phyloP scores from a whole-genome alignment of 805 yeast genomes.

The Myxozyma mucilagina region DNA sequence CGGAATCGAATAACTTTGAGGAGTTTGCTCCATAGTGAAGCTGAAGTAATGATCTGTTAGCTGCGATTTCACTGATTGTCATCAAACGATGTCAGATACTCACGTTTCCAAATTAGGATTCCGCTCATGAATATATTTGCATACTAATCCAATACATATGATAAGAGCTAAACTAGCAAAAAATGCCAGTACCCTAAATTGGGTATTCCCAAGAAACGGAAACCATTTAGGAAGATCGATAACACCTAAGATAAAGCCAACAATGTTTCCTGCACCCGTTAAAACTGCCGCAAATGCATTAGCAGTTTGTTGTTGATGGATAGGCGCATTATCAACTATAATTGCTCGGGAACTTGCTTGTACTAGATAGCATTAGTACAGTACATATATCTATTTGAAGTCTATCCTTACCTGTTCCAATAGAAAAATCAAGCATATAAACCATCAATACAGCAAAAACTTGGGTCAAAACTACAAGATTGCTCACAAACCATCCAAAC shows the following conservation, averaged over 20 bases:
- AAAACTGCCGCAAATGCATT: constrained; percentile 69
- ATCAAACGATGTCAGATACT: not conserved
- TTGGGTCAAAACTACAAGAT: constrained; percentile 39
- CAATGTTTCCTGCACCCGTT: constrained; percentile 60
- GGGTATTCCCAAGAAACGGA: constrained; percentile 50
- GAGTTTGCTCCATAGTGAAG: constrained; percentile 8
- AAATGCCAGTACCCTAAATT: constrained; percentile 52
- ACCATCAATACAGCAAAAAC: constrained; percentile 56
- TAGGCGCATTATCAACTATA: constrained; percentile 61
- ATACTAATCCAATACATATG: constrained; percentile 45
- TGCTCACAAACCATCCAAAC: constrained; percentile 43
- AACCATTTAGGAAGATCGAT: constrained; percentile 45
- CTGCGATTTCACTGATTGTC: not conserved
- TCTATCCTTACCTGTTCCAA: constrained; percentile 37
- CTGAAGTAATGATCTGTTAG: not conserved
- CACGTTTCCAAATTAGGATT: constrained; percentile 48
- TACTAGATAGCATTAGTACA: constrained; percentile 43
- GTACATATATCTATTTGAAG: not conserved
- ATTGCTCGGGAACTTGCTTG: constrained; percentile 63
- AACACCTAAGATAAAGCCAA: constrained; percentile 57
- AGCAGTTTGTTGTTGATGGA: constrained; percentile 57
- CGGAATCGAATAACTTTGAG: constrained; percentile 33
- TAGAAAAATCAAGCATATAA: constrained; percentile 57
- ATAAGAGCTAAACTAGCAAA: constrained; percentile 48
- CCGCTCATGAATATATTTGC: constrained; percentile 50